Evolutionary conservation across 2,329 filamentous ascomycete species (phyloP), one percentile per base, ranked within the genome.

Genomic region (Aspergillus sp.): DNA sequence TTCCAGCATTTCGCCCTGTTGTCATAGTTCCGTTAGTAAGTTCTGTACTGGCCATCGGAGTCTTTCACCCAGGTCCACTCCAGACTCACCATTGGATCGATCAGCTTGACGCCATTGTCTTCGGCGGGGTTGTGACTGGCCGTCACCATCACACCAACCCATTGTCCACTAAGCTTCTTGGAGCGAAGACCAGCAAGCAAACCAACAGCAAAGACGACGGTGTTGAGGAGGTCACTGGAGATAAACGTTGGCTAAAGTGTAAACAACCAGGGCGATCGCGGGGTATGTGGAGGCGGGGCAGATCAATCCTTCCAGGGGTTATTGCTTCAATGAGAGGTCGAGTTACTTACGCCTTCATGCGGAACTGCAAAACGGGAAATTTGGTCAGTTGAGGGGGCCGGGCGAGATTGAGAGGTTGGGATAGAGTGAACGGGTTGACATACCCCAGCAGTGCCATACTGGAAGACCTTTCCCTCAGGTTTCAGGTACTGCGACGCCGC

Each of bases 141-240:
- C 40, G 91, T 96, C 72, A 96, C 89, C 91, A 96, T 96, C 61
- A 99, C 87, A 67, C 94, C 94, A 67, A 99, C 95, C 64, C 90
- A 88, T 77, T 95, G 89, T 59, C 91, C 88, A 70, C 87, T 87
- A 63, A 95, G 84, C 75, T 94, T 95, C 70, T 90, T 89, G 60
- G 91, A 96, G 58, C 94, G 88, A 47, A 97, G 82, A 51, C 89
- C 85, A 30, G 94, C 90, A 52, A 96, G 84, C 55, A 99, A 83
- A 47, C 93, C 94, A 60, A 96, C 92, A 44, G 92, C 87, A 75
- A 93, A 96, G 62, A 95, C 84, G 58, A 99, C 90, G 33, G 90
- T 94, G 69, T 95, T 89, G 65, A 97, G 87, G 51, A 95, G 82
- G 65, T 91, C 87, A 53, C 82, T 84, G 65, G 56, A 51, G 48